phyloP scores from a whole-genome alignment of 441 rosid species.

The Brassica balearica region DNA sequence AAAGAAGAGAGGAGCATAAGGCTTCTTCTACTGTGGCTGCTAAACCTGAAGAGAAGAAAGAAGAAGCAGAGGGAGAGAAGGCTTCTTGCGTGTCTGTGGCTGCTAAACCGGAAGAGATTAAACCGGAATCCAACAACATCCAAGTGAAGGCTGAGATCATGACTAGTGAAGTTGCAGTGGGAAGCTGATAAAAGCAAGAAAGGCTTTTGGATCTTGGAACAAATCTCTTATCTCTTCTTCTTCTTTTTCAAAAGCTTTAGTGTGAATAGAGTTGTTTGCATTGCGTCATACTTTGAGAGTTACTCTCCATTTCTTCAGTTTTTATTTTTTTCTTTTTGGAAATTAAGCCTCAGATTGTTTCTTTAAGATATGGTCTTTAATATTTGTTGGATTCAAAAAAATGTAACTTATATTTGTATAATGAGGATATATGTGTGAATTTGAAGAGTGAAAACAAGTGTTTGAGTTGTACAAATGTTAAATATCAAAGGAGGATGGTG shows the following conservation, averaged over 20 bases:
- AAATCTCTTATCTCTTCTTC: constrained; percentile 9
- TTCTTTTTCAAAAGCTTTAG: constrained; percentile 6
- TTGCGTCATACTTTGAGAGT: constrained; percentile 25
- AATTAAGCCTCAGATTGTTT: constrained; percentile 30
- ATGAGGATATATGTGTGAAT: constrained; percentile 30
- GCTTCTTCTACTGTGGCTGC: constrained; percentile 1
- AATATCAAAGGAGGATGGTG: constrained; percentile 9
- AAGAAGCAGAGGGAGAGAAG: constrained; percentile 35
- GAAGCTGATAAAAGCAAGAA: constrained; percentile 46
- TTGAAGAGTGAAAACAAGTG: not conserved
- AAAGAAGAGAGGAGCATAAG: not conserved
- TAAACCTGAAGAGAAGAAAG: constrained; percentile 25
- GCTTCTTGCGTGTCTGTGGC: constrained; percentile 19
- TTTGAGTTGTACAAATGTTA: constrained; percentile 13
- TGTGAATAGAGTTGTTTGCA: constrained; percentile 38
- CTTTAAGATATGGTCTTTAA: constrained; percentile 28
- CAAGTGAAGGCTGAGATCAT: constrained; percentile 55
- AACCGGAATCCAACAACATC: constrained; percentile 34
- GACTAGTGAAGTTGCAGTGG: constrained; percentile 62
- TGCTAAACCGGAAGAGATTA: constrained; percentile 39
- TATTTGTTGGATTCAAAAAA: constrained; percentile 19
- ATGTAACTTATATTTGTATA: constrained; percentile 7
- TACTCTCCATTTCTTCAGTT: constrained; percentile 6
- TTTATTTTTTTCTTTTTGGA: too few species aligned
- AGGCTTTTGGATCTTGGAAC: constrained; percentile 15